A percentile compares a stretch with the other conserved stretches of the same genome.
phyloP scores from a whole-genome alignment of 2,329 filamentous ascomycete genomes.

The Zarea fungicola region DNA sequence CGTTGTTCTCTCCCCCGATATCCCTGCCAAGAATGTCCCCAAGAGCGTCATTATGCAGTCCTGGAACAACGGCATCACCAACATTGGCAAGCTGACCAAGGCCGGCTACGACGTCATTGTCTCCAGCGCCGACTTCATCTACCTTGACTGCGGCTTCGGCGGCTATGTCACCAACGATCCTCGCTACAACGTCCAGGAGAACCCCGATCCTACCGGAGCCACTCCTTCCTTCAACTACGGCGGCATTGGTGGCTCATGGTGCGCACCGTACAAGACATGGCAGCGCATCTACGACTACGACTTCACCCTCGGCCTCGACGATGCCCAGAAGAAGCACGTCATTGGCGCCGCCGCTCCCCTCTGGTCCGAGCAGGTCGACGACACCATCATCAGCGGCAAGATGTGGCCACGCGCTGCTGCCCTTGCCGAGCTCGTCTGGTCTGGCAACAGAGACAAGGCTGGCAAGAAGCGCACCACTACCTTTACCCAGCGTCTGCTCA shows the following conservation, averaged over 20 bases:
- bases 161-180: constrained; percentile 51
- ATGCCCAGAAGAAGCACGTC: constrained; percentile 40
- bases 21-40: constrained; percentile 41
- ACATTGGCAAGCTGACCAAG: constrained; percentile 46
- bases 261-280: constrained; percentile 54
- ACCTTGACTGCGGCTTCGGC: constrained; percentile 51
- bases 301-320: constrained; percentile 45
- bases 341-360: constrained; percentile 48
- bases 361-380: constrained; percentile 52
- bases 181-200: constrained; percentile 49
- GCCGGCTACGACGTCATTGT: constrained; percentile 50
- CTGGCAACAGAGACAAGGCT: constrained; percentile 42
- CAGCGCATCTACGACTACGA: constrained; percentile 56
- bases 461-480: constrained; percentile 11
- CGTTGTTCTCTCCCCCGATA: constrained; percentile 36
- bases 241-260: constrained; percentile 51
- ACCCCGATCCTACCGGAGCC: constrained; percentile 36
- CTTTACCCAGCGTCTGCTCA: constrained; percentile 8
- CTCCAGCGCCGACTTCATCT: constrained; percentile 50
- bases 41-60: constrained; percentile 48
- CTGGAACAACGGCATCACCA: constrained; percentile 48
- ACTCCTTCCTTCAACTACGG: constrained; percentile 48
- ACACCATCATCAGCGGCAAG: constrained; percentile 42
- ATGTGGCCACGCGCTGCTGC: constrained; percentile 55
- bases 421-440: constrained; percentile 51